These are phyloP conservation scores for Russula sp. DNA, from an alignment of 768 basidiomycete genomes.

Conservation along the genomic window DNA sequence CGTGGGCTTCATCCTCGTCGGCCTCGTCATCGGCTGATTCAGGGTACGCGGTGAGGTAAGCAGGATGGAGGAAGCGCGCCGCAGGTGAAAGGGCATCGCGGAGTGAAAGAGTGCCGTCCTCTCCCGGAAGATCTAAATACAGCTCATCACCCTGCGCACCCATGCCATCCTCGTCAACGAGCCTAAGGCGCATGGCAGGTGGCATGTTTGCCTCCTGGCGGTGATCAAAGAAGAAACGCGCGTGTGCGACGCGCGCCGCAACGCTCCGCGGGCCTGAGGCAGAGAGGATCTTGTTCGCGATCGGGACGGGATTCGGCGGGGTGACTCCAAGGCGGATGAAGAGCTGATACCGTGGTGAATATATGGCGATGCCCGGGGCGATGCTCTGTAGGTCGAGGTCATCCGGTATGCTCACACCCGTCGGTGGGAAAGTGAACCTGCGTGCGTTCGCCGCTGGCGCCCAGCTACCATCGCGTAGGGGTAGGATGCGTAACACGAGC, in stretches of 20 bases:
- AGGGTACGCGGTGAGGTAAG: slow-evolving; percentile 14
- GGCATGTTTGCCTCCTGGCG: slow-evolving; percentile 8
- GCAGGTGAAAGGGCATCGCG: slow-evolving; percentile 10
- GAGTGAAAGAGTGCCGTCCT: slow-evolving; percentile 1
- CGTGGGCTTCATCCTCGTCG: not conserved
- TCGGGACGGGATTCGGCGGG: slow-evolving; percentile 3
- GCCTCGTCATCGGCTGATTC: not conserved
- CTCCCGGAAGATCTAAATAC: slow-evolving; percentile 13
- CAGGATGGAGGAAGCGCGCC: slow-evolving; percentile 14
- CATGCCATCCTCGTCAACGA: slow-evolving; percentile 8
- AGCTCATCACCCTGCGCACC: slow-evolving; percentile 6
- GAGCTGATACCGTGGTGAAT: slow-evolving; percentile 15
- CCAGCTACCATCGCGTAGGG: slow-evolving; percentile 15
- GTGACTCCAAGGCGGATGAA: slow-evolving; percentile 12
- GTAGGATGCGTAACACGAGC: slow-evolving; percentile 10
- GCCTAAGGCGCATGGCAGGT: slow-evolving; percentile 3
- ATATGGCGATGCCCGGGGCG: not conserved
- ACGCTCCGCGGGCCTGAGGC: slow-evolving; percentile 1
- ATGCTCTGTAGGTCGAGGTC: slow-evolving; percentile 20
- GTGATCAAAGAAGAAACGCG: slow-evolving; percentile 23
- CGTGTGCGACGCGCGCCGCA: slow-evolving; percentile 4
- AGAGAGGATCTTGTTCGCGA: slow-evolving; percentile 17
- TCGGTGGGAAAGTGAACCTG: slow-evolving; percentile 8
- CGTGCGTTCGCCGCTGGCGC: not conserved
- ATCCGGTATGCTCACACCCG: slow-evolving; percentile 8